Evolutionary conservation across 2,329 filamentous ascomycete species (phyloP).

Genomic region (Pseudopyrenochaeta lycopersici): DNA sequence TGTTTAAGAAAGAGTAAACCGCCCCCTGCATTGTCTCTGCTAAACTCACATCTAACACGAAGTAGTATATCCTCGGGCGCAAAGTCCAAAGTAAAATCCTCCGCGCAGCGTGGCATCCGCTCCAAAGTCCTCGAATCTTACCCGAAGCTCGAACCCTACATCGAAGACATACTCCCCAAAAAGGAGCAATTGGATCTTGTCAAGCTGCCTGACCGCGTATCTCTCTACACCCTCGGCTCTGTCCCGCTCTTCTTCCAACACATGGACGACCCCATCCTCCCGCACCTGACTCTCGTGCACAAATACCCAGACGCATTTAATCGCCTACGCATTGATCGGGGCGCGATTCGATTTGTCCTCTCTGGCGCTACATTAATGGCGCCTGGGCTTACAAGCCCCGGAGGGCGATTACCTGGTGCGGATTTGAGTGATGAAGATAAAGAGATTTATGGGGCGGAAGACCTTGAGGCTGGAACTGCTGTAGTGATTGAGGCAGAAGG

Average conservation of each 20-base stretch:
- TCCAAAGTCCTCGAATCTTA: conserved; percentile 84
- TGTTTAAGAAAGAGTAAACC: conserved; percentile 50
- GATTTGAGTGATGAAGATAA: conserved; percentile 45
- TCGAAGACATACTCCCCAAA: conserved; percentile 95
- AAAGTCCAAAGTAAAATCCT: conserved; percentile 98
- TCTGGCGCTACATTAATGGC: conserved; percentile 96
- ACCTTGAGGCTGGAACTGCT: conserved; percentile 80
- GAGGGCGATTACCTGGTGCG: conserved; percentile 77
- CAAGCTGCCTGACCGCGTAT: conserved; percentile 91
- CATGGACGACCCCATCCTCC: conserved; percentile 77
- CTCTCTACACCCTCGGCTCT: conserved; percentile 83
- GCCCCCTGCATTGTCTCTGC: not conserved
- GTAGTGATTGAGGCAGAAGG: conserved; percentile 93
- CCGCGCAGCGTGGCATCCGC: conserved; percentile 86
- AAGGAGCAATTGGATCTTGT: conserved; percentile 89
- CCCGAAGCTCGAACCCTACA: conserved; percentile 83
- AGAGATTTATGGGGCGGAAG: conserved; percentile 64
- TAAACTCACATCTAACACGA: conserved; percentile 1
- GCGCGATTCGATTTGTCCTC: conserved; percentile 95
- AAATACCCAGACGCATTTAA: conserved; percentile 86
- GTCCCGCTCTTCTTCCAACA: conserved; percentile 93
- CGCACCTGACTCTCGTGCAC: conserved; percentile 90
- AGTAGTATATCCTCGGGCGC: conserved; percentile 76
- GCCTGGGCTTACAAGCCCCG: conserved; percentile 84
- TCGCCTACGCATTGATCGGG: conserved; percentile 88